Conservation (phyloP, 2,329 filamentous ascomycete genomes). For the Stachybotrys chlorohalonatus region DNA sequence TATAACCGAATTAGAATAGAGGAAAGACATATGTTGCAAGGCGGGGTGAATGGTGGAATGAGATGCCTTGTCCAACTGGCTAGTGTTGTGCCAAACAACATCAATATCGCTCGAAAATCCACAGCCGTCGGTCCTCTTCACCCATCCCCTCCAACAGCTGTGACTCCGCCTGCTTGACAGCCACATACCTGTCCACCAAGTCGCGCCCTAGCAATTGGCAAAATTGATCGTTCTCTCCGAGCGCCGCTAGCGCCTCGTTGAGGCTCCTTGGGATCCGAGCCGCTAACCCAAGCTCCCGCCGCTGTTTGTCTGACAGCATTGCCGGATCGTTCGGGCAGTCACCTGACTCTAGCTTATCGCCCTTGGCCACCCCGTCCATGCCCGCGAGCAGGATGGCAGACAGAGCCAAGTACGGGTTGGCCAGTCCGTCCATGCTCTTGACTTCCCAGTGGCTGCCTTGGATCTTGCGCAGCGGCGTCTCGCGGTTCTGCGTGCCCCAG, state of each 20-base stretch:
- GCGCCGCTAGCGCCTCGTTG: conserved; percentile 40
- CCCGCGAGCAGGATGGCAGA: conserved; percentile 22
- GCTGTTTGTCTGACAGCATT: conserved; percentile 33
- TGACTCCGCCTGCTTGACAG: conserved; percentile 51
- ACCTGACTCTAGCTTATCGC: conserved; percentile 32
- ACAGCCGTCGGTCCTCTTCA: conserved; percentile 37
- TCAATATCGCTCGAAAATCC: conserved; percentile 57
- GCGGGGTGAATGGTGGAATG: too few relatives aligned
- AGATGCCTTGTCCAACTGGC: too few relatives aligned
- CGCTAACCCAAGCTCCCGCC: conserved; percentile 42
- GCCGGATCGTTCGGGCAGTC: conserved; percentile 50
- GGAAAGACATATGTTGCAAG: too few relatives aligned
- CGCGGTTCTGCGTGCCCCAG: conserved; percentile 77
- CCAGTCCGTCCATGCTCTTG: conserved; percentile 67
- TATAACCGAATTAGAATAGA: too few relatives aligned
- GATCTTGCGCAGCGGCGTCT: conserved; percentile 63
- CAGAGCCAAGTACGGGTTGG: conserved; percentile 63
- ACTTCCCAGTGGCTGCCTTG: conserved; percentile 65
- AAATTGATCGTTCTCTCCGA: conserved; percentile 40
- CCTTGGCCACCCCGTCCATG: conserved; percentile 12
- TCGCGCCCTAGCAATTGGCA: conserved; percentile 33
- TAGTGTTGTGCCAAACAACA: too few relatives aligned
- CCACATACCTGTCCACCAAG: conserved; percentile 46
- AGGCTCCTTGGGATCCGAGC: conserved; percentile 45
- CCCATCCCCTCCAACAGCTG: conserved; percentile 32